Conservation (phyloP, 192 early-diverging fungal species). For the Jimgerdemannia flammicorona region DNA sequence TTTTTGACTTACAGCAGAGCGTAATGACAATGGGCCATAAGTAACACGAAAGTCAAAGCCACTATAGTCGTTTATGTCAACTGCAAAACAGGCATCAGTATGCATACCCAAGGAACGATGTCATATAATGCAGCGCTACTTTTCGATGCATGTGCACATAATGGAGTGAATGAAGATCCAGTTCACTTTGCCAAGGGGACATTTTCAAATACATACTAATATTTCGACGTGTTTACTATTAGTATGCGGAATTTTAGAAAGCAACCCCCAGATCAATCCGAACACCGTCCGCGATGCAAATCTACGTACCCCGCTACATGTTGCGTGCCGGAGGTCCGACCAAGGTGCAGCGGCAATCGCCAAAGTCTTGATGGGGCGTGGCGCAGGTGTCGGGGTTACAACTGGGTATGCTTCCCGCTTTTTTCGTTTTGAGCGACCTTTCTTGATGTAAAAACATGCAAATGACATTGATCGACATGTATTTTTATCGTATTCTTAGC, state of each 20-base stretch:
- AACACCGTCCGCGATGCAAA: slow-evolving; percentile 28
- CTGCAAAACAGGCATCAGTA: too few relatives aligned
- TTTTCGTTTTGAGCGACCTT: not conserved
- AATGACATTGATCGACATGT: not conserved
- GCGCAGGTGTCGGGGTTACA: slow-evolving; percentile 30
- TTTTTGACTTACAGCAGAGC: too few relatives aligned
- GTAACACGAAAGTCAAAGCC: too few relatives aligned
- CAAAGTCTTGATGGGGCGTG: slow-evolving; percentile 19
- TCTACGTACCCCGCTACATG: slow-evolving; percentile 30
- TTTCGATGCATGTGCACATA: not conserved
- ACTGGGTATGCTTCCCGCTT: slow-evolving; percentile 11
- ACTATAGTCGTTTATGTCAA: too few relatives aligned
- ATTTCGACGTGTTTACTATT: not conserved
- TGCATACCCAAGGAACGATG: too few relatives aligned
- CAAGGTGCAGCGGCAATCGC: slow-evolving; percentile 22
- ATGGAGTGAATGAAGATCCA: not conserved
- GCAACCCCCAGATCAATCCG: slow-evolving; percentile 4
- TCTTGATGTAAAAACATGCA: too few relatives aligned
- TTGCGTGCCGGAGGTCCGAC: slow-evolving; percentile 27
- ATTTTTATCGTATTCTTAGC: slow-evolving; percentile 12
- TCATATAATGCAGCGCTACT: not conserved
- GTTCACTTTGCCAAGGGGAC: not conserved
- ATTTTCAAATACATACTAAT: not conserved
- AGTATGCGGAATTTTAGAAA: not conserved
- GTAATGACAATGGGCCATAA: too few relatives aligned